These are phyloP conservation scores for Musa balbisiana DNA, from an alignment of 202 grass and related monocot genomes.

Conservation along the genomic window DNA sequence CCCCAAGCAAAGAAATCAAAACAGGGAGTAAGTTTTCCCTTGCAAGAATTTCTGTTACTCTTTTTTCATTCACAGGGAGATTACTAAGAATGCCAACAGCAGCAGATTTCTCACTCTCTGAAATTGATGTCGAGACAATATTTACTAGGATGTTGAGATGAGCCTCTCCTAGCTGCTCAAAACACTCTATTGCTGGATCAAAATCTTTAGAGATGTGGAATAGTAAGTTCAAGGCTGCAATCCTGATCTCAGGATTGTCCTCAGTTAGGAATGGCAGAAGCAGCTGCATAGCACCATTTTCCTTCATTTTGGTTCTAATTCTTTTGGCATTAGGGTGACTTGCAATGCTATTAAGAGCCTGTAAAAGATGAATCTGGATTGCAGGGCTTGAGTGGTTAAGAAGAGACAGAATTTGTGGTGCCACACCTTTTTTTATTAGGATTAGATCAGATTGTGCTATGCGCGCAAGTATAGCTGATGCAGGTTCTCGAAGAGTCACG, in stretches of 20 bases:
- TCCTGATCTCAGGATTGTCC: constrained; percentile 50
- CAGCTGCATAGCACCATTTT: constrained; percentile 68
- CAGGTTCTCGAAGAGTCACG: constrained; percentile 75
- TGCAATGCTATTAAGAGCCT: constrained; percentile 61
- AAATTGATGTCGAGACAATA: constrained; percentile 38
- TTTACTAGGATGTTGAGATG: constrained; percentile 71
- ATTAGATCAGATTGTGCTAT: constrained; percentile 71
- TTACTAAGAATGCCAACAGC: constrained; percentile 66
- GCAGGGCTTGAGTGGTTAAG: constrained; percentile 60
- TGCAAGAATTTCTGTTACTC: constrained; percentile 48
- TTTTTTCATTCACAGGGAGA: constrained; percentile 60
- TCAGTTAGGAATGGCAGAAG: constrained; percentile 72
- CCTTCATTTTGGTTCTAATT: constrained; percentile 57
- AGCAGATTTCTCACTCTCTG: constrained; percentile 50
- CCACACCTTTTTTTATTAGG: constrained; percentile 55
- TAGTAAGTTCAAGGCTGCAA: constrained; percentile 49
- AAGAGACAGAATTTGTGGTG: constrained; percentile 70
- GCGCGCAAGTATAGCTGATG: constrained; percentile 60
- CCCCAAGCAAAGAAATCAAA: constrained; percentile 47
- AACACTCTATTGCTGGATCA: constrained; percentile 33
- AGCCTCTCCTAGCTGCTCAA: constrained; percentile 47
- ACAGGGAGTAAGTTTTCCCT: constrained; percentile 57
- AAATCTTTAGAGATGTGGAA: constrained; percentile 75
- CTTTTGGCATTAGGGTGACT: constrained; percentile 57
- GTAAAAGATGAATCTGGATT: constrained; percentile 78